phyloP scores from a whole-genome alignment of 176 grass and related monocot species.

The Musa beccarii region DNA sequence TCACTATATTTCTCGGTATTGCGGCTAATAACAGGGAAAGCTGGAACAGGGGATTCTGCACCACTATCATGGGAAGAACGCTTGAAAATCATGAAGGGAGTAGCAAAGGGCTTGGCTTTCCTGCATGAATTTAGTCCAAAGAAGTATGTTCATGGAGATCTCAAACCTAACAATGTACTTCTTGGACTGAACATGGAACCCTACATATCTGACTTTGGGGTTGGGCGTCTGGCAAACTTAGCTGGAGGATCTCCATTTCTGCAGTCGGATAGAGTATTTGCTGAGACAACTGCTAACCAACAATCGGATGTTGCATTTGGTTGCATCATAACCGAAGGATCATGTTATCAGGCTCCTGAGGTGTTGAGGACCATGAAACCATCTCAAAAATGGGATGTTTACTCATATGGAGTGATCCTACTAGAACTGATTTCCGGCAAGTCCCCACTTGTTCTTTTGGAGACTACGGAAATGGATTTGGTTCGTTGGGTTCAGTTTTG shows the following conservation, averaged over 20 bases:
- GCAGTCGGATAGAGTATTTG: slow-evolving; percentile 39
- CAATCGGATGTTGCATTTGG: slow-evolving; percentile 51
- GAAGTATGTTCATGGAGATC: slow-evolving; percentile 87
- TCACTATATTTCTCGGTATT: slow-evolving; percentile 5
- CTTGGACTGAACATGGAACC: slow-evolving; percentile 59
- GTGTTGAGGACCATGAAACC: slow-evolving; percentile 72
- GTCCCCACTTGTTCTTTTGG: slow-evolving; percentile 45
- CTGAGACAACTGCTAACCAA: slow-evolving; percentile 40
- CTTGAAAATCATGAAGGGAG: slow-evolving; percentile 75
- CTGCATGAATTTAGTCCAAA: slow-evolving; percentile 90
- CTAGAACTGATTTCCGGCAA: slow-evolving; percentile 72
- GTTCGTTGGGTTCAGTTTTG: slow-evolving; percentile 81
- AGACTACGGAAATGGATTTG: slow-evolving; percentile 77
- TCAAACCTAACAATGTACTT: slow-evolving; percentile 79
- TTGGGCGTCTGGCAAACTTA: slow-evolving; percentile 75
- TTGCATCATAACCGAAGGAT: slow-evolving; percentile 49
- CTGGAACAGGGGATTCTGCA: slow-evolving; percentile 36
- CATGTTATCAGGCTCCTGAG: slow-evolving; percentile 82
- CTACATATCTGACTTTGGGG: slow-evolving; percentile 83
- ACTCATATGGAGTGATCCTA: slow-evolving; percentile 79
- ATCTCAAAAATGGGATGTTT: slow-evolving; percentile 97
- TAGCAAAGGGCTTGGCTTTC: slow-evolving; percentile 59
- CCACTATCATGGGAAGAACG: slow-evolving; percentile 60
- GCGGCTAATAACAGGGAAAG: slow-evolving; percentile 43
- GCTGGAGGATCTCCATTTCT: slow-evolving; percentile 59